phyloP scores from a whole-genome alignment of 73 alveolate genomes.

The Paramecium tetraurelia region DNA sequence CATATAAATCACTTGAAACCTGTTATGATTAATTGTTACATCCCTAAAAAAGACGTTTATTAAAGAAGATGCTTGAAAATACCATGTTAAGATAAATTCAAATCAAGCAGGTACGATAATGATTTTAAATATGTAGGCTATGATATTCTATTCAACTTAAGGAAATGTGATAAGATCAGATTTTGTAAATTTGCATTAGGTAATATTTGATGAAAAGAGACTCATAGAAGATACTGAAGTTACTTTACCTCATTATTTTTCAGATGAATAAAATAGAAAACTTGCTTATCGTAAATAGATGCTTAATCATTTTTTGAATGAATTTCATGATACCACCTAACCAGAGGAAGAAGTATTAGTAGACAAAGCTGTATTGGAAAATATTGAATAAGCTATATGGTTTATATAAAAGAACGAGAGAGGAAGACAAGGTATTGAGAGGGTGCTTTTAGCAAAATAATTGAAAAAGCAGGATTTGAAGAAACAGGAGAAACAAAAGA shows the following conservation, averaged over 20 bases:
- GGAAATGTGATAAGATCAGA: slow-evolving; percentile 43
- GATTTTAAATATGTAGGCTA: slow-evolving; percentile 65
- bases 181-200: slow-evolving; percentile 76
- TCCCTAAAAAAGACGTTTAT: slow-evolving; percentile 96
- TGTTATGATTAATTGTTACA: slow-evolving; percentile 98
- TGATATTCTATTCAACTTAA: background rate
- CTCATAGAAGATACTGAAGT: slow-evolving; percentile 87
- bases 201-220: slow-evolving; percentile 85
- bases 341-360: slow-evolving; percentile 83
- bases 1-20: slow-evolving; percentile 81
- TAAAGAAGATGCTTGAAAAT: slow-evolving; percentile 92
- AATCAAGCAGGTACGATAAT: slow-evolving; percentile 81
- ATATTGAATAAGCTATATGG: slow-evolving; percentile 73
- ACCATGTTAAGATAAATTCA: slow-evolving; percentile 83
- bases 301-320: slow-evolving; percentile 69
- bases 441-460: slow-evolving; percentile 71
- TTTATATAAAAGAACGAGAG: slow-evolving; percentile 91
- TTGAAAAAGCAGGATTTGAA: slow-evolving; percentile 52
- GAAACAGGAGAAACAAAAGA: slow-evolving; percentile 63
- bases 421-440: slow-evolving; percentile 84
- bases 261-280: slow-evolving; percentile 67
- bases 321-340: slow-evolving; percentile 73
- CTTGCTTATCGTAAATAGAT: slow-evolving; percentile 74
- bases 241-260: slow-evolving; percentile 92
- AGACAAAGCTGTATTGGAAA: slow-evolving; percentile 72